Base-by-base conservation (phyloP, 2,329 filamentous ascomycete genomes). In the Microthyrium microscopicum region DNA sequence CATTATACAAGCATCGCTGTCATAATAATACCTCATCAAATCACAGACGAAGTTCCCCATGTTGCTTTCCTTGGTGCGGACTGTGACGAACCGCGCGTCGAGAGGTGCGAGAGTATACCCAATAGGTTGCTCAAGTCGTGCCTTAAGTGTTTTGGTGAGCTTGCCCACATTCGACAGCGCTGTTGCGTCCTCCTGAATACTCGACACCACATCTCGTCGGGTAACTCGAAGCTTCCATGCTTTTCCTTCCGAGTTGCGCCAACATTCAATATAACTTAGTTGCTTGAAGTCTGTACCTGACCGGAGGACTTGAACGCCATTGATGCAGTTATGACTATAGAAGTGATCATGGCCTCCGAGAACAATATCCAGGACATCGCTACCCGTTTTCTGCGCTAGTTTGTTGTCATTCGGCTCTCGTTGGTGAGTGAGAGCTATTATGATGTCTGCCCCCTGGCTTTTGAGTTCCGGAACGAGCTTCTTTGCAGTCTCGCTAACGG, bases 221-320 rank as follows among this genome's bases (percentile, higher is more conserved):
- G 65, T 64, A 40, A 93, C 87, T 40, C 76, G 70, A 43, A 91
- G 76, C 41, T 87, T 71, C 83, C 83, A 93, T 13, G 66, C 66
- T 12, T 46, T 59, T 44, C 53, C 60, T 20, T 56, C 52, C 1
- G 50, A 37, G 41, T 66, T 71, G 16, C 70, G 64, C 44, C 80
- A 70, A 2, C 72, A 78, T 52, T 92, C 81, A 33, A 94, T 68
- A 48, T 92, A 92, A 49, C 80, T 89, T 21, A 93, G 61, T 50
- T 94, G 80, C 56, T 89, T 91, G 57, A 93, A 94, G 52, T 94
- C 85, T 13, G 76, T 82, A 1, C 85, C 84, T 0, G 81, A 91
- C 2, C 85, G 71, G n/a, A 94, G 60, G 3, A 92, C 70, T 46
- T 93, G 84, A 1, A 72, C 80, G 6, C 76, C 77, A 39, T 85